A percentile compares a stretch with the other conserved stretches of the same genome.
Conservation (phyloP, 257 asterid species). For the Ballota nigra region DNA sequence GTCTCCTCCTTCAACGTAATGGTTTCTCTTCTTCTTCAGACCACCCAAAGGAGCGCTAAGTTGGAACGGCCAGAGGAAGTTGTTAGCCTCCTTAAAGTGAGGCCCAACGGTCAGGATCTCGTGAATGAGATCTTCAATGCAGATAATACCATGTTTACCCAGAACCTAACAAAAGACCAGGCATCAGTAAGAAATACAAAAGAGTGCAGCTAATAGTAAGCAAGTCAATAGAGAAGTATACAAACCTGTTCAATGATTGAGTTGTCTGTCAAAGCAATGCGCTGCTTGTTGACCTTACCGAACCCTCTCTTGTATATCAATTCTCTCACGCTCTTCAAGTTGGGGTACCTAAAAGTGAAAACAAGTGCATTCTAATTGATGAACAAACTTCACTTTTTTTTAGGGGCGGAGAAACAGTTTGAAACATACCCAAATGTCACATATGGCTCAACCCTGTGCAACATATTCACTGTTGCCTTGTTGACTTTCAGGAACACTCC, state of each 20-base stretch:
- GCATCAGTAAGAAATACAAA: background rate
- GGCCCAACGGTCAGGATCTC: slow-evolving; percentile 67
- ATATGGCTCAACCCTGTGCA: slow-evolving; percentile 56
- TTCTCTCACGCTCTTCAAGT: slow-evolving; percentile 53
- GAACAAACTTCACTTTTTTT: background rate
- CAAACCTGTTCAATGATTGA: slow-evolving; percentile 46
- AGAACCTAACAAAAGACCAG: slow-evolving; percentile 31
- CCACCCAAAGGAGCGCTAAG: slow-evolving; percentile 70
- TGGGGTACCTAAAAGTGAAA: slow-evolving; percentile 45
- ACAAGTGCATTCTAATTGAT: background rate
- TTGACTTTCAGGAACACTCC: slow-evolving; percentile 55
- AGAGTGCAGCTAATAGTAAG: background rate
- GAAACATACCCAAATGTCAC: slow-evolving; percentile 42
- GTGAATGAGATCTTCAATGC: slow-evolving; percentile 52
- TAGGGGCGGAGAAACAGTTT: background rate
- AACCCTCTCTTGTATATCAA: slow-evolving; percentile 54
- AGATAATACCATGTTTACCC: slow-evolving; percentile 53
- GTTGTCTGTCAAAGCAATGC: slow-evolving; percentile 50
- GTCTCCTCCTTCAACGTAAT: slow-evolving; percentile 68
- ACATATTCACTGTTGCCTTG: slow-evolving; percentile 57
- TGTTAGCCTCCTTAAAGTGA: slow-evolving; percentile 64
- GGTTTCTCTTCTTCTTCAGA: slow-evolving; percentile 61
- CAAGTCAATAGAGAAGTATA: background rate
- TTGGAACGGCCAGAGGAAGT: slow-evolving; percentile 68
- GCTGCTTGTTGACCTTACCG: slow-evolving; percentile 53